Conservation (phyloP, 2,329 filamentous ascomycete genomes). For the Fusarium sterilihyphosum region DNA sequence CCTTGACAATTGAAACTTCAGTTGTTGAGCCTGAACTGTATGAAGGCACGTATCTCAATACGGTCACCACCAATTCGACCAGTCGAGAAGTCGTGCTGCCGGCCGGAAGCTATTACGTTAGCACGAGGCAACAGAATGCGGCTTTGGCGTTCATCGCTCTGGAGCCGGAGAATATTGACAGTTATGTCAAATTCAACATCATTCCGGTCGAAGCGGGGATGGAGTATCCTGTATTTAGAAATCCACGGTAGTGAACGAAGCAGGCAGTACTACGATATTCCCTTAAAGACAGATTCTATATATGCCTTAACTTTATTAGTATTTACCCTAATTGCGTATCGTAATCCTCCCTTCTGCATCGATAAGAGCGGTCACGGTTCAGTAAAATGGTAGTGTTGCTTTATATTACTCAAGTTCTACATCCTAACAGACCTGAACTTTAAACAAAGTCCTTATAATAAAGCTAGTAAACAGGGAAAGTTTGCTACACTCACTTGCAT, state of each 20-base stretch:
- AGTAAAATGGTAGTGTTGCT: too few relatives aligned
- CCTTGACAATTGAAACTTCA: not conserved
- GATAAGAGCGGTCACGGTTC: too few relatives aligned
- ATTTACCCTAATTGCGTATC: too few relatives aligned
- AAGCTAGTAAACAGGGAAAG: too few relatives aligned
- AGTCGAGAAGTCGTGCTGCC: not conserved
- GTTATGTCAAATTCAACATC: conserved; percentile 16
- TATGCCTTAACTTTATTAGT: not conserved
- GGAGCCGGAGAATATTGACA: conserved; percentile 20
- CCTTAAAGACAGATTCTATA: not conserved
- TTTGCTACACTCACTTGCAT: too few relatives aligned
- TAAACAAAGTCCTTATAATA: too few relatives aligned
- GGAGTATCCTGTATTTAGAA: conserved; percentile 21
- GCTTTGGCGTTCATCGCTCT: conserved; percentile 12
- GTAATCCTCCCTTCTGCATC: too few relatives aligned
- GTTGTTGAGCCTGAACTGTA: not conserved
- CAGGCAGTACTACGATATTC: accelerated
- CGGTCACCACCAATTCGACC: conserved; percentile 2
- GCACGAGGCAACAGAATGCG: conserved; percentile 11
- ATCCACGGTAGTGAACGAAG: not conserved
- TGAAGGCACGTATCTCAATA: conserved; percentile 14
- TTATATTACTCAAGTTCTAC: too few relatives aligned
- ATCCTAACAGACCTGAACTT: too few relatives aligned
- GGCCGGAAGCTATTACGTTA: conserved; percentile 1
- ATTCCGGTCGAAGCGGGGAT: conserved; percentile 1